These are phyloP conservation scores for Colletotrichum sp. DNA, from an alignment of 2,329 filamentous ascomycete species.

Conservation along the genomic window DNA sequence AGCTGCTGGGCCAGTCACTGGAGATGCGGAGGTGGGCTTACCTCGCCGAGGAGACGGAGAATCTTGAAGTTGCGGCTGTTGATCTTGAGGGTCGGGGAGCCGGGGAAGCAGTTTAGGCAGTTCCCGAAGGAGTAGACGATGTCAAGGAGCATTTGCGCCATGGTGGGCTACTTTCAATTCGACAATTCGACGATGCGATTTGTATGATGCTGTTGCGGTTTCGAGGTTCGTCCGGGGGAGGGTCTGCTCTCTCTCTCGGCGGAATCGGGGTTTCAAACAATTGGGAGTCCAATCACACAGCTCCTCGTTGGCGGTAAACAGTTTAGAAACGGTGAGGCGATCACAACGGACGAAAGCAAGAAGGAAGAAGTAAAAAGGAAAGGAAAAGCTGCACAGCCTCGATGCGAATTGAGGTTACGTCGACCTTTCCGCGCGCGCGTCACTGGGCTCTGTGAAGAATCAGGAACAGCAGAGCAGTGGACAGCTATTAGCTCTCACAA, in stretches of 20 bases:
- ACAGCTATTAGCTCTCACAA: conserved; percentile 9
- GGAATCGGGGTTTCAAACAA: background rate
- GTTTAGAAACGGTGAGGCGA: background rate
- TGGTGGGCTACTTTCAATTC: conserved; percentile 38
- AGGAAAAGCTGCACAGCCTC: background rate
- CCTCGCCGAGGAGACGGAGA: conserved; percentile 89
- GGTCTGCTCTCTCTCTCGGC: background rate
- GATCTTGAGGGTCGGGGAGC: conserved; percentile 92
- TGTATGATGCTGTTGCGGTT: background rate
- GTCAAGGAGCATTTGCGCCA: conserved; percentile 88
- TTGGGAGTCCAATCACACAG: background rate
- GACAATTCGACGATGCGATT: background rate
- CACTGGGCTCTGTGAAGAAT: background rate
- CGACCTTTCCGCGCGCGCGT: background rate
- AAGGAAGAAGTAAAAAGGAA: background rate
- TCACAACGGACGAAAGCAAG: background rate
- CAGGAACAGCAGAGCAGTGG: conserved; percentile 5
- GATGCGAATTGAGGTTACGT: background rate
- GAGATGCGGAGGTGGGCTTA: conserved; percentile 41
- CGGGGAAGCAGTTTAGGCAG: conserved; percentile 96
- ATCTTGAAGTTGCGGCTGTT: conserved; percentile 97
- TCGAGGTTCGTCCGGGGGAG: background rate
- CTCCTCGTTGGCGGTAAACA: background rate
- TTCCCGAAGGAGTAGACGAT: conserved; percentile 90
- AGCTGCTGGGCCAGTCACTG: background rate